Evolutionary conservation across 768 basidiomycete genomes (phyloP), one percentile per base, ranked within the genome.

Genomic region (Calocybe cyanea): DNA sequence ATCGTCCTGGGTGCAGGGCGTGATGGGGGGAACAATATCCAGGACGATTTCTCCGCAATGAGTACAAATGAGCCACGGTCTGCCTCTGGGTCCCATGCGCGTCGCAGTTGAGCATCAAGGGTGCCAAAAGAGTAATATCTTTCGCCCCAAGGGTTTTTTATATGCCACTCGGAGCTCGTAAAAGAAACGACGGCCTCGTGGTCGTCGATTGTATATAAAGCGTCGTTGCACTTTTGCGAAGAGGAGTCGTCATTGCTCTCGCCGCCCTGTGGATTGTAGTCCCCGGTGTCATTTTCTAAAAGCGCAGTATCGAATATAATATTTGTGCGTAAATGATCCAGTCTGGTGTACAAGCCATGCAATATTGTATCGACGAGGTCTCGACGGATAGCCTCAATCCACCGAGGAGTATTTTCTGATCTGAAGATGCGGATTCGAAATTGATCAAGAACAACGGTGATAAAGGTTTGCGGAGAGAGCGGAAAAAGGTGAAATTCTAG

Each of bases 81-180:
- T 18, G 57, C 63, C 2, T 43, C 43, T 11, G 53, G 30, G 18
- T 56, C 51, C 69, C 69, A 70, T 36, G 63, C 65, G 18, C 68
- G 58, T 10, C 70, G 62, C 31, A 75, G 46, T 50, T 70, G 68
- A 6, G 65, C 65, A 41, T 68, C 58, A 35, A 76, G 45, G 7
- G 52, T 43, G 13, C 62, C 64, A 38, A 75, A 72, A 0, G 61
- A 56, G 53, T 78, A 77, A 21, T 72, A 58, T 34, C 75, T 55
- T 3, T 54, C 30, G 13, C 53, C 52, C 23, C 43, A 46, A 6
- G 25, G 25, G 46, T 69, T 70, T 42, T 58, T 50, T 15, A 75
- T 63, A 40, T 72, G 64, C 64, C 69, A 68, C 6, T 66, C 55
- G 0, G 62, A 59, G 13, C 62, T 58, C 13, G 53, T 52, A 9